Evolutionary conservation across 129 eudicot genomes (phyloP).

Genomic region (Flaveria bidentis): DNA sequence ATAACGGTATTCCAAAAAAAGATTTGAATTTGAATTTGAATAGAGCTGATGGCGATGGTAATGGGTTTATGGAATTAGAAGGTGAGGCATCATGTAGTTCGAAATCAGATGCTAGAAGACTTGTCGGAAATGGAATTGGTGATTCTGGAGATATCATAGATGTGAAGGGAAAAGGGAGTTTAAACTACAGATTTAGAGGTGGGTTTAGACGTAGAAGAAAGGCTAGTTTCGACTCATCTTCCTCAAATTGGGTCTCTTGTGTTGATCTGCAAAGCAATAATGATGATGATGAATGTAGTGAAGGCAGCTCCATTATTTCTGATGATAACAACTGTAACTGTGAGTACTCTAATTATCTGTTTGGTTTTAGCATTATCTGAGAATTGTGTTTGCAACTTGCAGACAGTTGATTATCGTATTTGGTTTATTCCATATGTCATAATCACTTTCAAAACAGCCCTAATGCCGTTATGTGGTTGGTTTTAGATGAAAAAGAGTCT

Average conservation of each 20-base stretch:
- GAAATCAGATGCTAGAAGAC: conserved; percentile 43
- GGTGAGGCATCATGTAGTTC: conserved; percentile 78
- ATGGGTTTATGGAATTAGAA: conserved; percentile 45
- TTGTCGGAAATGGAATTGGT: conserved; percentile 22
- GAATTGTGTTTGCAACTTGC: no score
- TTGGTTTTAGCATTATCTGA: background rate
- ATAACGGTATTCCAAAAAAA: no score
- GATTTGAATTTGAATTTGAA: no score
- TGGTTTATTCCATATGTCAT: background rate
- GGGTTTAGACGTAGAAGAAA: conserved; percentile 53
- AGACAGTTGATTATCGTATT: background rate
- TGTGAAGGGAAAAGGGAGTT: conserved; percentile 69
- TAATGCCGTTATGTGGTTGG: conserved; percentile 19
- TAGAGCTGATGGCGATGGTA: background rate
- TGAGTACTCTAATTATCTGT: conserved; percentile 35
- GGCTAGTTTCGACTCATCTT: conserved; percentile 42
- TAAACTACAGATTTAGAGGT: conserved; percentile 42
- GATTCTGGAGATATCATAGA: conserved; percentile 35
- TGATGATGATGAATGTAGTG: conserved; percentile 27
- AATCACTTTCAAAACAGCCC: no score
- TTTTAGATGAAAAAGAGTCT: conserved; percentile 44
- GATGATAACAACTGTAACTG: conserved; percentile 30
- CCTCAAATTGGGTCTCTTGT: conserved; percentile 37
- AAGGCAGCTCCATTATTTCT: conserved; percentile 13
- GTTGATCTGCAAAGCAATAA: conserved; percentile 25